phyloP scores from a whole-genome alignment of 139 green algal genomes.

The Tetradesmus obliquus region DNA sequence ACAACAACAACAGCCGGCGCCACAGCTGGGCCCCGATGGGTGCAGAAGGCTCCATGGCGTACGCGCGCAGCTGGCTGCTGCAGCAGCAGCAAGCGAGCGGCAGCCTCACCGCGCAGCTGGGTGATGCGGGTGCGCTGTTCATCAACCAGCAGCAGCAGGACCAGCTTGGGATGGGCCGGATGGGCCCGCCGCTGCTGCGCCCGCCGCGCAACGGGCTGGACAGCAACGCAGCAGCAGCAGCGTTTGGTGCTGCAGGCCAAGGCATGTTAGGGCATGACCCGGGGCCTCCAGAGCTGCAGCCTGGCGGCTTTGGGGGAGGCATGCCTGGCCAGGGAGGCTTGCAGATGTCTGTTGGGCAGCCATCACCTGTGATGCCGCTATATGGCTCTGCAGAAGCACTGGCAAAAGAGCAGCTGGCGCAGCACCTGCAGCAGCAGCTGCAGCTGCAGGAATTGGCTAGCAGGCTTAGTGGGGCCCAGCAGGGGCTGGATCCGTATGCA shows the following conservation, averaged over 20 bases:
- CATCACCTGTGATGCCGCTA: not conserved
- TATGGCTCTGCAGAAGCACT: conserved; percentile 8
- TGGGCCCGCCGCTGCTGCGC: not conserved
- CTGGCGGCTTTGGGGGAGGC: not conserved
- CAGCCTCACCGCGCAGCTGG: conserved; percentile 17
- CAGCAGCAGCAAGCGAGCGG: conserved; percentile 16
- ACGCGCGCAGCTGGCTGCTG: conserved; percentile 7
- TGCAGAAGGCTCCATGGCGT: not conserved
- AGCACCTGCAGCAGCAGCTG: conserved; percentile 40
- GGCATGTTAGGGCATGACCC: not conserved
- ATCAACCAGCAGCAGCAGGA: conserved; percentile 33
- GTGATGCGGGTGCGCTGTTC: conserved; percentile 20
- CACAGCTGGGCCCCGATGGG: conserved; percentile 39
- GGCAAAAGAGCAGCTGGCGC: conserved; percentile 26
- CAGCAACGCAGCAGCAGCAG: not conserved
- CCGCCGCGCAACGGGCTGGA: not conserved
- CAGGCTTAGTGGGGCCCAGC: not conserved
- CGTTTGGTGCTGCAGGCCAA: not conserved
- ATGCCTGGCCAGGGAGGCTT: not conserved
- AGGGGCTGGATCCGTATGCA: conserved; percentile 20
- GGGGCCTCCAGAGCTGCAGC: not conserved
- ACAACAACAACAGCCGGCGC: not conserved
- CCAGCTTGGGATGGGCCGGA: not conserved
- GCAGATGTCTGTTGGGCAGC: not conserved
- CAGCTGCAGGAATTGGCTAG: conserved; percentile 13